A percentile compares a stretch with the other conserved stretches of the same genome.
These are phyloP conservation scores for Pachyrhizus erosus DNA, from an alignment of 306 rosid genomes.

Conservation along the genomic window DNA sequence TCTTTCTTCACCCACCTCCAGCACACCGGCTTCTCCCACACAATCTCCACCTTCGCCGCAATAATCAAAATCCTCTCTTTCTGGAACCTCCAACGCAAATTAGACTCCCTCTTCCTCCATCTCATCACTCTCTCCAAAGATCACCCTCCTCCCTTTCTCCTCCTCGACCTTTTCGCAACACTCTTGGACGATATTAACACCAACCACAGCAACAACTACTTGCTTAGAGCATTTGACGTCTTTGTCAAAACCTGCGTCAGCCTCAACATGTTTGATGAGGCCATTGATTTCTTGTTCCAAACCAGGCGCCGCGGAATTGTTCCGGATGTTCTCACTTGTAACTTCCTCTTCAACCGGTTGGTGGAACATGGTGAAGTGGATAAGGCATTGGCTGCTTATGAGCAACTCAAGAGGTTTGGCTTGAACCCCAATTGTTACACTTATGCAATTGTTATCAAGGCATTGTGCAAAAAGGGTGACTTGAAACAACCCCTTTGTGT, in stretches of 20 bases:
- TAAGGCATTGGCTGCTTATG: constrained; percentile 56
- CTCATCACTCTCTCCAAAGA: constrained; percentile 50
- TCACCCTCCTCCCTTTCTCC: constrained; percentile 32
- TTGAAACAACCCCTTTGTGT: constrained; percentile 54
- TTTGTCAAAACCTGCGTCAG: constrained; percentile 70
- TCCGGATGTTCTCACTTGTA: constrained; percentile 64
- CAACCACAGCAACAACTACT: background rate
- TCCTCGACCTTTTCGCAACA: constrained; percentile 54
- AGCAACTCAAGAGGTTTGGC: constrained; percentile 76
- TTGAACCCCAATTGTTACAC: constrained; percentile 70
- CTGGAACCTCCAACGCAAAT: constrained; percentile 58
- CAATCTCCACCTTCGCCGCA: constrained; percentile 56
- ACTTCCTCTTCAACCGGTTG: constrained; percentile 75
- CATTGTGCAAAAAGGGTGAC: constrained; percentile 63
- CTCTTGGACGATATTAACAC: background rate
- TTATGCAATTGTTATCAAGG: constrained; percentile 76
- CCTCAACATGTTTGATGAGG: constrained; percentile 72
- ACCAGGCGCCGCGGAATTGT: constrained; percentile 60
- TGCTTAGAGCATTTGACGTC: constrained; percentile 58
- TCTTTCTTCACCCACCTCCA: constrained; percentile 55
- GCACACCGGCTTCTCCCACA: constrained; percentile 55
- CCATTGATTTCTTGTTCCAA: constrained; percentile 63
- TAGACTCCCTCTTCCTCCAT: constrained; percentile 68
- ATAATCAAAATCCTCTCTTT: constrained; percentile 64
- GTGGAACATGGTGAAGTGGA: constrained; percentile 55